Percentiles rank a stretch among this genome's conserved stretches.
These are phyloP conservation scores for Sclerotinia trifoliorum DNA, from an alignment of 2,329 filamentous ascomycete species.

Conservation along the genomic window DNA sequence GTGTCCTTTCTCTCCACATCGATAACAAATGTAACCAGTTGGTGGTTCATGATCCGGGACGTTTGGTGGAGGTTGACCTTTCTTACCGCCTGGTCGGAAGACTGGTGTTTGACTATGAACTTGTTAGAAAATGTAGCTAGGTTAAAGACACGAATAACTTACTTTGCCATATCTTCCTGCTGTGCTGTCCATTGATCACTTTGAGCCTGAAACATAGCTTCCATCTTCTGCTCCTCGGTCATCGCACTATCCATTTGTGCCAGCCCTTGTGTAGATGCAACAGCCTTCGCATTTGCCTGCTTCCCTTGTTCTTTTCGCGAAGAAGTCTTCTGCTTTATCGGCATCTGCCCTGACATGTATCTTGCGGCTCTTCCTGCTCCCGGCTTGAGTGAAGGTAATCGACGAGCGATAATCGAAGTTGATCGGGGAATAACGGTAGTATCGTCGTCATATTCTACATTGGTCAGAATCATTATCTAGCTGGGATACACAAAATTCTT, in stretches of 20 bases:
- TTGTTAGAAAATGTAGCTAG: conserved; percentile 40
- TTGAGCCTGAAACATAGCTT: conserved; percentile 86
- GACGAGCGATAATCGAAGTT: conserved; percentile 85
- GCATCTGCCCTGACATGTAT: conserved; percentile 96
- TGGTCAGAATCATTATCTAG: conserved; percentile 37
- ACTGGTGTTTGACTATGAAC: conserved; percentile 58
- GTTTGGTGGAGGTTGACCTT: conserved; percentile 52
- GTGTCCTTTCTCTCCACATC: conserved; percentile 96
- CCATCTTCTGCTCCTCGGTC: conserved; percentile 92
- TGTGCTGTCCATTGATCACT: conserved; percentile 91
- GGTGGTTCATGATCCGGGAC: conserved; percentile 93
- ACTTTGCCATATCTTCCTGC: conserved; percentile 89
- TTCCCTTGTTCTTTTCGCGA: conserved; percentile 67
- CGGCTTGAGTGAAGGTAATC: conserved; percentile 77
- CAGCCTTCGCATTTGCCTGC: conserved; percentile 53
- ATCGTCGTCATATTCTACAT: conserved; percentile 90
- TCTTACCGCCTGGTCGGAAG: conserved; percentile 56
- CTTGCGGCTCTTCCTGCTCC: conserved; percentile 88
- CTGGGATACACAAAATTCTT: conserved; percentile 42
- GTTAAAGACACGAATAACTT: conserved; percentile 42
- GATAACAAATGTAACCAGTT: conserved; percentile 91
- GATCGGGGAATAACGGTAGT: conserved; percentile 96
- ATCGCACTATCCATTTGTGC: conserved; percentile 71
- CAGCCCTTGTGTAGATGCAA: conserved; percentile 54
- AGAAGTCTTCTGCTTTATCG: conserved; percentile 78